Evolutionary conservation across 2,329 filamentous ascomycete genomes (phyloP).

Genomic region (Botrytis tulipae): DNA sequence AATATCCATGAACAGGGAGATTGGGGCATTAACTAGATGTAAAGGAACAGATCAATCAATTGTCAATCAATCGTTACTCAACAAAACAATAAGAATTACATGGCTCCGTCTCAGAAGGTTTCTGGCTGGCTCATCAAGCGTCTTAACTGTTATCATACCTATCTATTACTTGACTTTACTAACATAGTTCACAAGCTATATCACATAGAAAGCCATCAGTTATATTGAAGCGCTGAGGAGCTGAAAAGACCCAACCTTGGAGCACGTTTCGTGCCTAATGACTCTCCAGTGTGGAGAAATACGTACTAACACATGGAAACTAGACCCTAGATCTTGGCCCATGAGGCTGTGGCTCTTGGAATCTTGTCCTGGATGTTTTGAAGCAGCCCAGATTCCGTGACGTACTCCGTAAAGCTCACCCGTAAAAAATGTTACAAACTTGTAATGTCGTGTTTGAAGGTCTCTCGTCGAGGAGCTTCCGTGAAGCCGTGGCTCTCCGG

Average conservation of each 20-base stretch:
- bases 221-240: not conserved
- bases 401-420: not conserved
- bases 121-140: not conserved
- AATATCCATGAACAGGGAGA: not conserved
- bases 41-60: not conserved
- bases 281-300: slow-evolving; percentile 12
- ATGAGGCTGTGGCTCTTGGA: slow-evolving; percentile 13
- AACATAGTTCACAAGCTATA: not conserved
- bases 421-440: not conserved
- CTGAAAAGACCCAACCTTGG: not conserved
- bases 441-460: not conserved
- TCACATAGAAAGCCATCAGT: not conserved
- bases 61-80: not conserved
- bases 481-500: not conserved
- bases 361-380: not conserved
- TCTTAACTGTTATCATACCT: not conserved
- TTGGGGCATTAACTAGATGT: not conserved
- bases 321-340: not conserved
- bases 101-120: not conserved
- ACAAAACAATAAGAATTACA: not conserved
- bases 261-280: slow-evolving; percentile 16
- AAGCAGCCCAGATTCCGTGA: not conserved
- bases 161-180: not conserved
- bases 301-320: slow-evolving; percentile 7
- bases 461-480: not conserved